Evolutionary conservation across 2,329 filamentous ascomycete species (phyloP), one percentile per base, ranked within the genome.

Genomic region (Aspergillus pseudoglaucus): DNA sequence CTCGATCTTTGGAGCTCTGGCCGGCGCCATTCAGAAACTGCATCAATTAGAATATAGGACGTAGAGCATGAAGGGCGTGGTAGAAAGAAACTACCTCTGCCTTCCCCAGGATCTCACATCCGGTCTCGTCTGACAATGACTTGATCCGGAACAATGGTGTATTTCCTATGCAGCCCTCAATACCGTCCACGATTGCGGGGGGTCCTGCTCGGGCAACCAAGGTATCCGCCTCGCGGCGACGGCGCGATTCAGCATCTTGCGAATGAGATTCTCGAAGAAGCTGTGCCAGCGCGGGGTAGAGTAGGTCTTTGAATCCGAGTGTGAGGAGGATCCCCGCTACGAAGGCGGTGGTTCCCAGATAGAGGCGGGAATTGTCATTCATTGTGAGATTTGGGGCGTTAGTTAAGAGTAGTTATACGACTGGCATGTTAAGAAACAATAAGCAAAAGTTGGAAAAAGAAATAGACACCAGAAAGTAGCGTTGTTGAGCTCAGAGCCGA

Each of bases 11-110:
- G 37, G 93, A 90, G 58, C 87, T 93, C 59, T 88, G 88, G 14
- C 93, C 93, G 3, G 90, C 91, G 44, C 90, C 93, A 71, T 98
- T 97, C 47, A 98, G 79, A 63, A 95, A 94, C 78, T 79, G 54
- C 2, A 37, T 6, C 39, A 39, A 12, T 39, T 7, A 39, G 37
- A 22, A 20, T 5, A 30, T 2, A 9, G 12, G 17, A 17, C 5
- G 23, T 43, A 54, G 40, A 25, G 12, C 12, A 42, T 4, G 18
- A 38, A 18, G 1, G 6, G 40, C 23, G 37, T 15, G 27, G 15
- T 3, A 23, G 37, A 22, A n/a, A 23, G n/a, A 37, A 49, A 58
- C 48, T 67, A 79, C 78, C 67, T 98, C 93, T 43, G 90, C 90
- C 71, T 98, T 98, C 56, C 85, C 93, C 32, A 97, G 76, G 60